Conservation (phyloP, 345 rosid genomes). For the Odontarrhena argentea region DNA sequence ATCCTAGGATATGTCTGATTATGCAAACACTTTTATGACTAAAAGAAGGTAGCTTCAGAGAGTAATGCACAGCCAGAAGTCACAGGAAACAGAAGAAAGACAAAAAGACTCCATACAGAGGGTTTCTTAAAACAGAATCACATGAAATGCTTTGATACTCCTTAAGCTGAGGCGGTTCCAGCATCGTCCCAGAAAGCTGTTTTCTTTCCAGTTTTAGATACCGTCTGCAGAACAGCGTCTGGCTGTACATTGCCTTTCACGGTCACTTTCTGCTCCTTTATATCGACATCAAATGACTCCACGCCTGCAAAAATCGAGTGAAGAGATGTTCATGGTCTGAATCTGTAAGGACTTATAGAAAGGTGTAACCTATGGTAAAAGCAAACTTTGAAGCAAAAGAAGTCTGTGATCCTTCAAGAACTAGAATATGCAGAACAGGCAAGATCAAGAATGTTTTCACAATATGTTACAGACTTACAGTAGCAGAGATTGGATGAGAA, state of each 20-base stretch:
- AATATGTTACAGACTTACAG: no score
- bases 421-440: not conserved
- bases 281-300: conserved; percentile 71
- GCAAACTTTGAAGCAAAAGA: not conserved
- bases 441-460: not conserved
- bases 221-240: conserved; percentile 73
- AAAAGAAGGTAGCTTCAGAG: not conserved
- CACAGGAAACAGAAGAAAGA: not conserved
- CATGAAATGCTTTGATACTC: conserved; percentile 12
- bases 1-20: not conserved
- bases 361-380: no score
- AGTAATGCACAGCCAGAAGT: conserved; percentile 14
- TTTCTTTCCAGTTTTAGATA: conserved; percentile 83
- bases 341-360: no score
- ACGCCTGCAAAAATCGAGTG: conserved; percentile 46
- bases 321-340: not conserved
- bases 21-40: not conserved
- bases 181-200: conserved; percentile 67
- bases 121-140: conserved; percentile 20
- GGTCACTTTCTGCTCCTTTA: conserved; percentile 87
- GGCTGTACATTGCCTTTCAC: conserved; percentile 88
- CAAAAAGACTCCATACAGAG: not conserved
- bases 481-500: not conserved
- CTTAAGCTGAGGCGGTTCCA: conserved; percentile 32
- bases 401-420: not conserved